Evolutionary conservation across 306 rosid species (phyloP), one percentile per base, ranked within the genome.

Genomic region (Sicyos edulis): DNA sequence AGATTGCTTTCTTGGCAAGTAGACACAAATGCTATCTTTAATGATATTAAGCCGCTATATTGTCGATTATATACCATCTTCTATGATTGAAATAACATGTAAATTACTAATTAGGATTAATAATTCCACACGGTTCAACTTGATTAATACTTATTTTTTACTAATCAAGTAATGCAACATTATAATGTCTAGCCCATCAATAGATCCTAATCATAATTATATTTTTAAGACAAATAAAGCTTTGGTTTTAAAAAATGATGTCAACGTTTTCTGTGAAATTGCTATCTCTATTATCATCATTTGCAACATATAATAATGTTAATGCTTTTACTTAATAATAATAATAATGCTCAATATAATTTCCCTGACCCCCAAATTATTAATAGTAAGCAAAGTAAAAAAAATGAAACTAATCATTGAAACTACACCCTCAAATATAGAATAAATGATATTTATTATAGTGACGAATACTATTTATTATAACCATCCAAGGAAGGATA

Each of bases 41-140:
- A 45, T 61, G 44, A 61, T 61, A 61, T 16, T 61, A 61, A 61
- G 21, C 50, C 50, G 17, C 22, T 14, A 14, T 15, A 4, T 61
- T 32, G 19, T 32, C 16, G 10, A 7, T 26, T 26, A 60, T 16
- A 34, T 16, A 61, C 15, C 2, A 34, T 61, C 3, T 37, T n/a
- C 26, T 8, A 62, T 62, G 69, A 65, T 65, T 65, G 29, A 14
- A 65, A 20, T 40, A 65, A 19, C 34, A 65, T 65, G 71, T 34
- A 34, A n/a, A 63, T 9, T 63, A n/a, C 9, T 63, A 58, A 58
- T 58, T 44, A 47, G 26, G 69, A 65, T 44, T 54, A 65, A 65
- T 65, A 65, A 65, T 65, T 42, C 19, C 54, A 65, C 54, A 47
- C 72, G 72, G 42, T 21, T 45, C 7, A 47, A 67, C 32, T 67